Percentiles rank a stretch among this genome's conserved stretches.
phyloP scores from a whole-genome alignment of 2,329 filamentous ascomycete species.

The Diaporthe humulicola region DNA sequence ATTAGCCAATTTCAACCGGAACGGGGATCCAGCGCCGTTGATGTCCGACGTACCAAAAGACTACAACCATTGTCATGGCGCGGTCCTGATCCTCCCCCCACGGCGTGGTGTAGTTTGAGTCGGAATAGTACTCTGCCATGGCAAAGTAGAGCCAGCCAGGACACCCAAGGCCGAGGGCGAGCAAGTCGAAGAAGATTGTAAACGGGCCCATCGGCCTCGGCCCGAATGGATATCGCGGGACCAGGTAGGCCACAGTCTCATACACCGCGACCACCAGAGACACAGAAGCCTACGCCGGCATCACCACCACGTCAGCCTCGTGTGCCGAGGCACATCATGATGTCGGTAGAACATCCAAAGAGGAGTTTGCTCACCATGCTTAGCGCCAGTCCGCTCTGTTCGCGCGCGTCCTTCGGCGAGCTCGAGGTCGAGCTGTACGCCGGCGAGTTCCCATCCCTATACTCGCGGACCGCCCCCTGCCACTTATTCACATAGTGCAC shows the following conservation, averaged over 20 bases:
- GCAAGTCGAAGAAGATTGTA: neutral
- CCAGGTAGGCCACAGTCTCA: neutral
- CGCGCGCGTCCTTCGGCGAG: neutral
- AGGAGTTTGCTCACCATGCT: neutral
- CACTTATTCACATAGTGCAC: neutral
- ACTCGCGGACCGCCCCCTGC: neutral
- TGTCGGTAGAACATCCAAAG: neutral
- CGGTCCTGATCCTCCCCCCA: neutral
- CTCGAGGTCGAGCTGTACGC: neutral
- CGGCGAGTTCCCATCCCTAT: neutral
- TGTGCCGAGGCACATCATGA: neutral
- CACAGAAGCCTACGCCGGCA: neutral
- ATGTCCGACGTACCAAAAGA: neutral
- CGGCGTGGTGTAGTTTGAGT: neutral
- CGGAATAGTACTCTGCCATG: neutral
- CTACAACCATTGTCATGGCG: neutral
- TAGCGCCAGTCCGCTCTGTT: neutral
- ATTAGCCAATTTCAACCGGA: neutral
- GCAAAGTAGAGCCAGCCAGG: neutral
- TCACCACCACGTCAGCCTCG: neutral
- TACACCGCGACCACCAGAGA: constrained; percentile 3
- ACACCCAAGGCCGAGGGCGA: neutral
- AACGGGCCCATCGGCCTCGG: neutral
- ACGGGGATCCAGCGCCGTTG: neutral
- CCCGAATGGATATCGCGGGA: neutral